These are phyloP conservation scores for Elongisporangium undulatum DNA, from an alignment of 352 stramenopile species.

Conservation along the genomic window DNA sequence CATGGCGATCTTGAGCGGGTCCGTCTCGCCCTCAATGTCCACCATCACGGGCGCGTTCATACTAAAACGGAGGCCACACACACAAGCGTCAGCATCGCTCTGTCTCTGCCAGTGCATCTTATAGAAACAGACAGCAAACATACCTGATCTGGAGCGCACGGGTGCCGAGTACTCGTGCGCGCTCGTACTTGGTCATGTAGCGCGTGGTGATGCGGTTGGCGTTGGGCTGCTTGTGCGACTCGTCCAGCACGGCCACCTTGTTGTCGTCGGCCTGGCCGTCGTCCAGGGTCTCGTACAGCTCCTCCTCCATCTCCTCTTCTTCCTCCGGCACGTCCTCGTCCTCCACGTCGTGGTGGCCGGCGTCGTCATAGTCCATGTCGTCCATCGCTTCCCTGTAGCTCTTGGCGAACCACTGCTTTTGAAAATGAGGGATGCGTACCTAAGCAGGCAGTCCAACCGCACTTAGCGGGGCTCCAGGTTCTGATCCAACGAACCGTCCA, in stretches of 20 bases:
- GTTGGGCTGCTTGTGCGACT: constrained; percentile 85
- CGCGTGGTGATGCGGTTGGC: constrained; percentile 93
- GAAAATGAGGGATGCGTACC: not conserved
- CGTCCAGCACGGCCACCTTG: constrained; percentile 77
- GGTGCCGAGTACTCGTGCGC: constrained; percentile 96
- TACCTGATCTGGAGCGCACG: constrained; percentile 97
- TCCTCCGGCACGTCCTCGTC: constrained; percentile 82
- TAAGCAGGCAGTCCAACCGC: not conserved
- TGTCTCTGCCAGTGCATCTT: not conserved
- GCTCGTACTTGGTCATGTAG: constrained; percentile 99
- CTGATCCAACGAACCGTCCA: not conserved
- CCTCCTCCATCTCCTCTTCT: constrained; percentile 71
- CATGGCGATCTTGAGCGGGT: constrained; percentile 99
- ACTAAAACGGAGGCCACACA: constrained; percentile 16
- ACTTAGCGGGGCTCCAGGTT: not conserved
- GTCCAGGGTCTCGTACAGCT: constrained; percentile 63
- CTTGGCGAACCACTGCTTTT: not conserved
- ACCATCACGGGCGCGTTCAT: constrained; percentile 97
- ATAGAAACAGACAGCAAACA: constrained; percentile 3
- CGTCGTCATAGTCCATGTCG: constrained; percentile 86
- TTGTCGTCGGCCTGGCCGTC: constrained; percentile 45
- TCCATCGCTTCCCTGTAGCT: constrained; percentile 38
- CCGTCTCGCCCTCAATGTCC: constrained; percentile 97
- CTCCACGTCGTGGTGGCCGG: constrained; percentile 69
- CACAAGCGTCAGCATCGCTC: not conserved